phyloP scores from a whole-genome alignment of 139 green algal species.

The Edaphochlamys debaryana region DNA sequence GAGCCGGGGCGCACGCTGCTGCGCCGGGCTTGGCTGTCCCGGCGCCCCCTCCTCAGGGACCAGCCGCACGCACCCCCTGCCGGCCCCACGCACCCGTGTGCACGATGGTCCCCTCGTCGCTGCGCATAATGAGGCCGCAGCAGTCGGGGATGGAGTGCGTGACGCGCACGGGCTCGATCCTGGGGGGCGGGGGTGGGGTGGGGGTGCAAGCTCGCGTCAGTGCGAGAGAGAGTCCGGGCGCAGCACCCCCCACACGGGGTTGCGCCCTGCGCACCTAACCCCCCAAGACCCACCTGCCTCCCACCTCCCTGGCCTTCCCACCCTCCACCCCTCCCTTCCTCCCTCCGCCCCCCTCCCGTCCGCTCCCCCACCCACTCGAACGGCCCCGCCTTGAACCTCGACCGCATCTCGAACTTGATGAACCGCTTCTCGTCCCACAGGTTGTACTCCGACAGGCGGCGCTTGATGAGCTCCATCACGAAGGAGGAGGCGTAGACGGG shows the following conservation, averaged over 20 bases:
- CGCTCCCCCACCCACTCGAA: constrained; percentile 69
- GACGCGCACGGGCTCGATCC: constrained; percentile 87
- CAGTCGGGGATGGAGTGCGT: constrained; percentile 99
- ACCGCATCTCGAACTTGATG: constrained; percentile 66
- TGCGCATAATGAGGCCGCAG: constrained; percentile 92
- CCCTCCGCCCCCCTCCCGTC: neutral
- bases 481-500: constrained; percentile 92
- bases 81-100: constrained; percentile 86
- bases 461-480: constrained; percentile 93
- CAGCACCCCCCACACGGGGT: neutral
- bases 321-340: no score
- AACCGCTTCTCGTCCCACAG: constrained; percentile 88
- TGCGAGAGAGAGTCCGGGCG: neutral
- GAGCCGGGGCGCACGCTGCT: no score
- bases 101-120: constrained; percentile 92
- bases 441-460: constrained; percentile 91
- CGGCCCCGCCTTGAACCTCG: constrained; percentile 78
- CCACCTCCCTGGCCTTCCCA: no score
- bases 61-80: no score
- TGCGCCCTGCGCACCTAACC: neutral
- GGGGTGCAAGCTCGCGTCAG: no score
- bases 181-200: constrained; percentile 33
- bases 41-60: no score
- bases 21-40: no score
- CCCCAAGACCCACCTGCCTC: no score